Base-by-base conservation (phyloP, 2,329 filamentous ascomycete species). In the Colletotrichum salicis region DNA sequence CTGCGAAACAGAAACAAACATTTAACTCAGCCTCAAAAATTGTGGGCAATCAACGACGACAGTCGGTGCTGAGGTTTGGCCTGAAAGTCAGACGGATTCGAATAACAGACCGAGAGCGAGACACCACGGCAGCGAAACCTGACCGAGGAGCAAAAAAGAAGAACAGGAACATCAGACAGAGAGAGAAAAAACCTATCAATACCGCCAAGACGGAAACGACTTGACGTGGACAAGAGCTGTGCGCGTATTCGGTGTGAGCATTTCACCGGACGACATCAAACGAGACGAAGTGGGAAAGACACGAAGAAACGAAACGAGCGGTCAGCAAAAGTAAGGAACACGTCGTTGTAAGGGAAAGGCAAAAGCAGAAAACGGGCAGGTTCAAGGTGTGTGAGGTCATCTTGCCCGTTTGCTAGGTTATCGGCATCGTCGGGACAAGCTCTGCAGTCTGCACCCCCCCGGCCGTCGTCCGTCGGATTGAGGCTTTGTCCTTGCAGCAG, bases 381-480 rank as follows among this genome's bases (percentile, higher is more conserved):
- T 55, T 22, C 11, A 48, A 48, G 12, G 31, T 61, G 67, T 67
- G 51, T 51, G 51, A 62, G 60, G 63, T 67, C 68, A 57, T 62
- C 57, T 45, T 52, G 48, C 19, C 41, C 19, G 41, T 48, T 48
- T 22, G 19, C 41, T 64, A 22, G 27, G 7, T 57, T 37, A 24
- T 67, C 68, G 57, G 68, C 68, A 56, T 70, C 68, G 61, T 67
- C 68, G 63, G 67, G 45, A 66, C 67, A 66, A 60, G 67, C 62
- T 66, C 63, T 31, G 15, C 15, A 41, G 37, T 41, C 37, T 19
- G 37, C 37, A 41, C 5, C 24, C 55, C 55, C 33, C 65, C 65
- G 52, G 54, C 60, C 37, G 63, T 51, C 24, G 37, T 55, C 66
- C 54, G 60, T 52, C 54, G 37, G 22, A 37, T 58, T 45, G 66